Conservation (phyloP, 176 grass and related monocot species). For the Zoysia pacifica region DNA sequence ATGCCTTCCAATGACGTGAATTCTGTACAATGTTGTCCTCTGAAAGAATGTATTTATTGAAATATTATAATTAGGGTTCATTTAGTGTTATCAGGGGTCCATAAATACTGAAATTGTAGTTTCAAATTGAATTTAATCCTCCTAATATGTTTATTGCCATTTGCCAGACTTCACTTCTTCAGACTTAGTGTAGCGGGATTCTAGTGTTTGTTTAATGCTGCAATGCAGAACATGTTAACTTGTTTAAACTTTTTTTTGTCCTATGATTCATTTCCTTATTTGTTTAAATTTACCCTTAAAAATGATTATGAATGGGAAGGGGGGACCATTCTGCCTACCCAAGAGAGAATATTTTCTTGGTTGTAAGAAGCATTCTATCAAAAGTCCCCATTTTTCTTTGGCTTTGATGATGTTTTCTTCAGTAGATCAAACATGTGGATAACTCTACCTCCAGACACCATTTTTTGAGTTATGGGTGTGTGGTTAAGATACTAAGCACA, state of each 20-base stretch:
- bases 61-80: neutral
- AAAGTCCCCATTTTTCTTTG: neutral
- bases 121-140: neutral
- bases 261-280: neutral
- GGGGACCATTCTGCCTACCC: neutral
- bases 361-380: neutral
- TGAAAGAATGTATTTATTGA: neutral
- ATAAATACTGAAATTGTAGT: neutral
- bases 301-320: neutral
- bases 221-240: neutral
- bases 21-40: neutral
- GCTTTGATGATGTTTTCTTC: neutral
- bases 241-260: constrained; percentile 4
- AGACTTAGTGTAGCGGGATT: neutral
- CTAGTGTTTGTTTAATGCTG: neutral
- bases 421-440: constrained; percentile 7
- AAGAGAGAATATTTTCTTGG: neutral
- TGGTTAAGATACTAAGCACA: neutral
- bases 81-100: neutral
- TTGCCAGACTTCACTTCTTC: neutral
- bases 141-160: neutral
- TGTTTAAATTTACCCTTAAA: neutral
- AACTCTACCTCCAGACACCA: neutral
- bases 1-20: constrained; percentile 14
- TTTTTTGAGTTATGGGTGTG: neutral